These are phyloP conservation scores for Ophiostoma montium DNA, from an alignment of 2,329 filamentous ascomycete genomes.

Conservation along the genomic window DNA sequence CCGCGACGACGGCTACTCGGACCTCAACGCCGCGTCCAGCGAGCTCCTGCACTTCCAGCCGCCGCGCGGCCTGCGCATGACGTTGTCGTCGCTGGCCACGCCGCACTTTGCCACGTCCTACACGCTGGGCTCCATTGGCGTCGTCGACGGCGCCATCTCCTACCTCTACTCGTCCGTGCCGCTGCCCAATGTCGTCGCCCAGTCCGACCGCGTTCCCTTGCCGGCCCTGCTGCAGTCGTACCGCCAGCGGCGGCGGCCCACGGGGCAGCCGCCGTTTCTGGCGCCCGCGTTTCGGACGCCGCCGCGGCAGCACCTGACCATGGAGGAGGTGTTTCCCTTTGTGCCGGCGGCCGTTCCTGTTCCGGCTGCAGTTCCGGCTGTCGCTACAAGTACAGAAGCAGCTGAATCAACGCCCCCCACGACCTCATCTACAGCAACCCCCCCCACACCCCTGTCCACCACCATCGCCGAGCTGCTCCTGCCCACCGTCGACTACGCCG, in stretches of 20 bases:
- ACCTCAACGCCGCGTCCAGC: slow-evolving; percentile 69
- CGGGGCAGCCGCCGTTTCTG: neutral
- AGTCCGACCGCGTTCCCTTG: slow-evolving; percentile 63
- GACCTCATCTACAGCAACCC: neutral
- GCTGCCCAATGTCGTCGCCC: slow-evolving; percentile 48
- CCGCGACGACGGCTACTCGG: slow-evolving; percentile 80
- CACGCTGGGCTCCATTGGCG: slow-evolving; percentile 72
- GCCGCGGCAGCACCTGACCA: slow-evolving; percentile 4
- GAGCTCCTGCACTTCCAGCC: slow-evolving; percentile 80
- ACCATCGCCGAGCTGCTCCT: slow-evolving; percentile 4
- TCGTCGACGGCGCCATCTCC: slow-evolving; percentile 92
- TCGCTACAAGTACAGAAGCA: neutral
- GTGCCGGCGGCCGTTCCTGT: slow-evolving; percentile 9
- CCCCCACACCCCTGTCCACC: neutral
- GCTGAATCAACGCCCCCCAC: neutral
- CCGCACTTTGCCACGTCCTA: slow-evolving; percentile 93
- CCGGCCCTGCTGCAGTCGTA: slow-evolving; percentile 71
- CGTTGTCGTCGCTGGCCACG: slow-evolving; percentile 80
- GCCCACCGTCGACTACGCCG: slow-evolving; percentile 8
- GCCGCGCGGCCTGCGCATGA: slow-evolving; percentile 69
- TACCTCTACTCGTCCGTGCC: slow-evolving; percentile 89
- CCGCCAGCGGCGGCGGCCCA: slow-evolving; percentile 41
- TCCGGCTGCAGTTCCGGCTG: neutral
- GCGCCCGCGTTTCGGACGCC: slow-evolving; percentile 13
- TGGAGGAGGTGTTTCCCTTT: slow-evolving; percentile 1